phyloP scores from a whole-genome alignment of 1,284 basidiomycete genomes.

The Cryptococcus hybrid region DNA sequence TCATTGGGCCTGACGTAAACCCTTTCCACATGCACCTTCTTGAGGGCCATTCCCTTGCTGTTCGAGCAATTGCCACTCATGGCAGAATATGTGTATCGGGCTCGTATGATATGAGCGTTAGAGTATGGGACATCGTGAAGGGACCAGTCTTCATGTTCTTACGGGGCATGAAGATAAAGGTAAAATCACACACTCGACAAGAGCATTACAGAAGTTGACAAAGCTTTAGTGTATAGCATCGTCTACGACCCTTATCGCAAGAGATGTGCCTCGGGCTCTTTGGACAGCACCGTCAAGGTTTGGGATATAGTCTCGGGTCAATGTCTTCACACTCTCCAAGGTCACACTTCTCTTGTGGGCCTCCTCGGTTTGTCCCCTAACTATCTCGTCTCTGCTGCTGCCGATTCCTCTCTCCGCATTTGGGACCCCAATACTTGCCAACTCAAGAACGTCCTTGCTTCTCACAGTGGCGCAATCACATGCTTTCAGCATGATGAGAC shows the following conservation, averaged over 20 bases:
- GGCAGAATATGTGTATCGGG: slow-evolving; percentile 89
- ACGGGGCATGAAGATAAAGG: slow-evolving; percentile 89
- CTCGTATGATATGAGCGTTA: slow-evolving; percentile 88
- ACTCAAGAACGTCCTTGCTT: slow-evolving; percentile 73
- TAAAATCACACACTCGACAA: slow-evolving; percentile 36
- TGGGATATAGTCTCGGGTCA: slow-evolving; percentile 82
- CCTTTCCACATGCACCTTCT: slow-evolving; percentile 84
- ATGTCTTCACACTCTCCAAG: slow-evolving; percentile 73
- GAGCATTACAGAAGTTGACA: neutral
- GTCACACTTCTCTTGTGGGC: slow-evolving; percentile 85
- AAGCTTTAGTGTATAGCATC: slow-evolving; percentile 74
- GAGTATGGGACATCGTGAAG: slow-evolving; percentile 92
- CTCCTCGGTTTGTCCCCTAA: slow-evolving; percentile 82
- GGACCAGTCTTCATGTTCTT: slow-evolving; percentile 74
- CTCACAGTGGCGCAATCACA: slow-evolving; percentile 90
- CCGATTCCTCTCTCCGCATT: slow-evolving; percentile 85
- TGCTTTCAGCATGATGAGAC: slow-evolving; percentile 97
- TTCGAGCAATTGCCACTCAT: slow-evolving; percentile 84
- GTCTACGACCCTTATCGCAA: slow-evolving; percentile 79
- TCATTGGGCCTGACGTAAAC: slow-evolving; percentile 61
- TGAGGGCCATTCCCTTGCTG: slow-evolving; percentile 84
- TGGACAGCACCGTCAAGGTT: slow-evolving; percentile 92
- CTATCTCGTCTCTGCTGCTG: slow-evolving; percentile 86
- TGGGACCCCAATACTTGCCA: slow-evolving; percentile 85
- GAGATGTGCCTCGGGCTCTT: slow-evolving; percentile 89